Base-by-base conservation (phyloP, 2,329 filamentous ascomycete genomes). In the Aureobasidium sp. region DNA sequence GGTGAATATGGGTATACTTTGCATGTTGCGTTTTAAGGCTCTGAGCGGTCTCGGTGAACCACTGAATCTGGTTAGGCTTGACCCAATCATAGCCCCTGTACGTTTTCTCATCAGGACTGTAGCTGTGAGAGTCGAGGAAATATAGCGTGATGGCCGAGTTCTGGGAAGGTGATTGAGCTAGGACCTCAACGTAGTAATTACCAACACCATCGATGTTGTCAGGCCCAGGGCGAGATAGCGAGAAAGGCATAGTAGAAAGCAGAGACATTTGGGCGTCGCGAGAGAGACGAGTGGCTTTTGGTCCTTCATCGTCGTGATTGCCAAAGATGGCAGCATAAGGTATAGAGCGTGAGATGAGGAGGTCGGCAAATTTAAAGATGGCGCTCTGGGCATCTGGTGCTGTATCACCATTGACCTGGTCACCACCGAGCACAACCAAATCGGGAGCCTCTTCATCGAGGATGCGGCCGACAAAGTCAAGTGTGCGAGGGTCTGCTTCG, bases 71-170 rank as follows among this genome's bases (percentile, higher is more conserved):
- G 68, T 84, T 91, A 48, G 87, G 87, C 77, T 97, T 97, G 71
- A 99, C 79, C 94, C 94, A 99, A 76, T 97, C 93, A 72, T 99
- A 99, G 52, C 94, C 94, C n/a, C 86, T 84, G 73, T 87, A 97
- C 64, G 90, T 86, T 62, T 86, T 84, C 75, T 97, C 91, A 71
- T 99, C 89, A 0, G 92, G 92, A 5, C 90, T 91, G 74, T 97
- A 96, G 4, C 89, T 83, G 73, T 99, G 94, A 0, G 92, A 92
- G 75, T 99, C 94, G 48, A 99, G 84, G 67, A 99, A 81, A 76
- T 97, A 99, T n/a, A 99, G 80, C 0, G 93, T 97, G 56, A 99
- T 77, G 5, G 94, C 94, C 1, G 91, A 95, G 75, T 97, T 92
- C 64, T 89, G 86, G 17, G 88, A 90, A 64, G 78, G 84, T 64